phyloP scores from a whole-genome alignment of 177 flowering plant species.

The Tripterygium wilfordii region DNA sequence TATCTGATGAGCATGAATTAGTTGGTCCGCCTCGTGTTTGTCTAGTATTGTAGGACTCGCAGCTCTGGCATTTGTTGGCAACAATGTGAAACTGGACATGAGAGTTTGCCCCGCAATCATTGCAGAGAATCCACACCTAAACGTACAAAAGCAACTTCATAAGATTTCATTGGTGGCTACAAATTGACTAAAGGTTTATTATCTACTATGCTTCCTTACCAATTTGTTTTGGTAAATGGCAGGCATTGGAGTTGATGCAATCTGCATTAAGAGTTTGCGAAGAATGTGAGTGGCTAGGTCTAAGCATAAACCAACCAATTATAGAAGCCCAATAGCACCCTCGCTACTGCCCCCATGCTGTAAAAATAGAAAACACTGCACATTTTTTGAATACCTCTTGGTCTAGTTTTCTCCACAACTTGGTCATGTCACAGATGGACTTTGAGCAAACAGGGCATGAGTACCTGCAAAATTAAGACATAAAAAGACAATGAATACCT shows the following conservation, averaged over 20 bases:
- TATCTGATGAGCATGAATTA: conserved; percentile 36
- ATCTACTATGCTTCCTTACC: too few relatives aligned
- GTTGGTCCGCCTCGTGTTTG: conserved; percentile 53
- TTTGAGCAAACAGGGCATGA: conserved; percentile 82
- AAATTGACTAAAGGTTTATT: too few relatives aligned
- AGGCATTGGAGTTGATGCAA: conserved; percentile 77
- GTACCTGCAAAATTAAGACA: conserved; percentile 39
- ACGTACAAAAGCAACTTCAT: not conserved
- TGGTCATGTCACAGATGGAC: conserved; percentile 81
- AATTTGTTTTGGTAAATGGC: conserved; percentile 59
- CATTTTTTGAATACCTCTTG: conserved; percentile 44
- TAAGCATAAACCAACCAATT: not conserved
- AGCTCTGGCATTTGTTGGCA: conserved; percentile 66
- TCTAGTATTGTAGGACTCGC: conserved; percentile 83
- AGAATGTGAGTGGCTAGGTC: not conserved
- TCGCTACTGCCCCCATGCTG: too few relatives aligned
- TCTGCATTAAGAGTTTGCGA: conserved; percentile 24
- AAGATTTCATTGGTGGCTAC: too few relatives aligned
- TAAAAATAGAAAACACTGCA: too few relatives aligned
- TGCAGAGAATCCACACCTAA: conserved; percentile 90
- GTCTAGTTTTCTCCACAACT: conserved; percentile 64
- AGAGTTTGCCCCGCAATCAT: conserved; percentile 70
- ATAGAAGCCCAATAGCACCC: too few relatives aligned
- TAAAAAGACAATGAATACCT: conserved; percentile 46
- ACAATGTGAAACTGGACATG: conserved; percentile 66